Base-by-base conservation (phyloP, 345 rosid genomes). In the Cardiospermum halicacabum region DNA sequence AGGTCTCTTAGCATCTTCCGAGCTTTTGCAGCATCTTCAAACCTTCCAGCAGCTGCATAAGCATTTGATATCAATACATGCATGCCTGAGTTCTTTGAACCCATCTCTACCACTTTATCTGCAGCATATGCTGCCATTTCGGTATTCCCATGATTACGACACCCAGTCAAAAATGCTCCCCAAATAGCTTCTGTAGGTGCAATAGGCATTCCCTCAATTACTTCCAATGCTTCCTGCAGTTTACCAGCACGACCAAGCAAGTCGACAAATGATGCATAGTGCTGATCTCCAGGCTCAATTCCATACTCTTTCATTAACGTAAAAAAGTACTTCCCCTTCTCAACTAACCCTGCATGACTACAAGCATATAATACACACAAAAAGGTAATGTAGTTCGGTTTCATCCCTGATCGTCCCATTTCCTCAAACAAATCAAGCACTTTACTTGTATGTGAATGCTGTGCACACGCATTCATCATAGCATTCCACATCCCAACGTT, bases 401-500 rank as follows among this genome's bases (percentile, higher is more conserved):
- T 85, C 71, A 81, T 60, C 45, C 94, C 81, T 42, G 61, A 58
- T 16, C 11, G 66, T 70, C 82, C 79, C 92, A 93, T 80, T 64
- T 69, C 72, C 5, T 78, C 78, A 66, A 88, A 93, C 78, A 88
- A 75, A 63, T 62, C 62, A 4, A 93, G 81, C 5, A 73, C 85
- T 70, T 68, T 56, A 56, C 65, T 61, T 0, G 82, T 75, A 51
- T 83, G 88, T 0, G 89, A 69, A 54, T 90, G 96, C 70, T 90
- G 96, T 12, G 97, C 91, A 69, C 80, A 92, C 1, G 97, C 93
- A 68, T 80, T 89, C 61, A 86, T 71, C 96, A 92, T 84, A 1
- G 98, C 85, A 53, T 92, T 92, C 93, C 98, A 92, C 75, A 83
- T 79, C 32, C 93, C 96, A 4, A 92, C 89, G 71, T 88, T 89